These are phyloP conservation scores for Arthroderma sp. DNA, from an alignment of 2,329 filamentous ascomycete species.

Conservation along the genomic window DNA sequence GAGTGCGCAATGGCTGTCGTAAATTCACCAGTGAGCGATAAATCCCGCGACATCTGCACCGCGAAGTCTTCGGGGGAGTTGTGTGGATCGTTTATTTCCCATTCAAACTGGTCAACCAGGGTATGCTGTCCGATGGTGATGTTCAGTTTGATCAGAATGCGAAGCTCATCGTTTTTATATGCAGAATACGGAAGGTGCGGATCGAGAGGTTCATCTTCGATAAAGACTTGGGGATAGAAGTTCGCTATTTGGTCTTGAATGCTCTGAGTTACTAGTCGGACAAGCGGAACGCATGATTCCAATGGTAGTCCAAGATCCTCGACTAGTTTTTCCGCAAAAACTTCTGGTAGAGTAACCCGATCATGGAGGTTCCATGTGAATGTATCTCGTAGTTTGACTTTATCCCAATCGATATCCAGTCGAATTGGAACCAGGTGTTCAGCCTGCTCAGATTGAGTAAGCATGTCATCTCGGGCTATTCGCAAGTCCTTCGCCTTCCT, in stretches of 20 bases:
- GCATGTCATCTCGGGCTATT: constrained; percentile 65
- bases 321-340: constrained; percentile 79
- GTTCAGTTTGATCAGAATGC: constrained; percentile 86
- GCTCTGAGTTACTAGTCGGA: constrained; percentile 52
- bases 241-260: constrained; percentile 84
- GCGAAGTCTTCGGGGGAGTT: constrained; percentile 96
- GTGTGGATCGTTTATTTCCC: constrained; percentile 91
- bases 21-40: constrained; percentile 88
- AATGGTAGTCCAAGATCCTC: constrained; percentile 72
- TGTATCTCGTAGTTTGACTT: constrained; percentile 87
- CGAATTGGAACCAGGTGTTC: constrained; percentile 87
- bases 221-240: constrained; percentile 82
- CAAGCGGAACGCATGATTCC: constrained; percentile 43
- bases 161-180: constrained; percentile 99
- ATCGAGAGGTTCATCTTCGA: constrained; percentile 81
- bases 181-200: constrained; percentile 80
- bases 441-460: constrained; percentile 73
- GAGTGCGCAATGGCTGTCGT: constrained; percentile 95
- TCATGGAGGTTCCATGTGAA: constrained; percentile 99
- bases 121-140: constrained; percentile 95
- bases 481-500: constrained; percentile 61
- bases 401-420: constrained; percentile 88
- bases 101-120: constrained; percentile 93
- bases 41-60: constrained; percentile 70
- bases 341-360: constrained; percentile 60